Evolutionary conservation across 106 monocot species (phyloP).

Genomic region (Gastrodia elata): DNA sequence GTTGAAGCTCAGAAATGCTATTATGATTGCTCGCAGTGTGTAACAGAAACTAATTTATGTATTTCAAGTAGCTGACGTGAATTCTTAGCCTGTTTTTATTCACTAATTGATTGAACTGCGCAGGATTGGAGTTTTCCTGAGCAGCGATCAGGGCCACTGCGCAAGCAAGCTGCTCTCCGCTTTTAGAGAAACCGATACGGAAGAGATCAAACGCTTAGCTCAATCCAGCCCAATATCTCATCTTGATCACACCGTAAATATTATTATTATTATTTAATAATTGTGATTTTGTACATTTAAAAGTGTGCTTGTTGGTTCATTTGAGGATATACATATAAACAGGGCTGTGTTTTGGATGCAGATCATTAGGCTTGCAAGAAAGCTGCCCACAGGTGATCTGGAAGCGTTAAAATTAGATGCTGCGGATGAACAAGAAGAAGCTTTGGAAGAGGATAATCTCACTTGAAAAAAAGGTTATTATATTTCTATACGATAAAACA

Average conservation of each 20-base stretch:
- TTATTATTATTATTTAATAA: background rate
- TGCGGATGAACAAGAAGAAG: constrained; percentile 24
- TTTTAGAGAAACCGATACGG: constrained; percentile 69
- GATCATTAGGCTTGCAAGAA: constrained; percentile 85
- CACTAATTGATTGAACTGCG: background rate
- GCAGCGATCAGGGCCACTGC: constrained; percentile 74
- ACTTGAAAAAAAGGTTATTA: constrained; percentile 32
- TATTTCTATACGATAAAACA: background rate
- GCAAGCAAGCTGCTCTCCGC: constrained; percentile 83
- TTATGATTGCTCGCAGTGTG: constrained; percentile 94
- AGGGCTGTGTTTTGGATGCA: constrained; percentile 15
- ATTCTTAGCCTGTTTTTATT: background rate
- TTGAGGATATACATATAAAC: background rate
- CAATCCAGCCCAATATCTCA: constrained; percentile 53
- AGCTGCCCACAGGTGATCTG: constrained; percentile 81
- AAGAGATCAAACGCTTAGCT: constrained; percentile 74
- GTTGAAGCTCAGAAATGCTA: constrained; percentile 91
- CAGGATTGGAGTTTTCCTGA: constrained; percentile 79
- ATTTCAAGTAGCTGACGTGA: no score
- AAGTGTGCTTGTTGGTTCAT: background rate
- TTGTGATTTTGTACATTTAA: background rate
- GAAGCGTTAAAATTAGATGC: constrained; percentile 32
- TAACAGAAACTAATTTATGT: constrained; percentile 5
- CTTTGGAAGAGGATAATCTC: constrained; percentile 80
- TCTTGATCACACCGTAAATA: constrained; percentile 85